A percentile compares a stretch with the other conserved stretches of the same genome.
Conservation (phyloP, 495 filamentous ascomycete genomes). For the Tetracladium marchalianum region DNA sequence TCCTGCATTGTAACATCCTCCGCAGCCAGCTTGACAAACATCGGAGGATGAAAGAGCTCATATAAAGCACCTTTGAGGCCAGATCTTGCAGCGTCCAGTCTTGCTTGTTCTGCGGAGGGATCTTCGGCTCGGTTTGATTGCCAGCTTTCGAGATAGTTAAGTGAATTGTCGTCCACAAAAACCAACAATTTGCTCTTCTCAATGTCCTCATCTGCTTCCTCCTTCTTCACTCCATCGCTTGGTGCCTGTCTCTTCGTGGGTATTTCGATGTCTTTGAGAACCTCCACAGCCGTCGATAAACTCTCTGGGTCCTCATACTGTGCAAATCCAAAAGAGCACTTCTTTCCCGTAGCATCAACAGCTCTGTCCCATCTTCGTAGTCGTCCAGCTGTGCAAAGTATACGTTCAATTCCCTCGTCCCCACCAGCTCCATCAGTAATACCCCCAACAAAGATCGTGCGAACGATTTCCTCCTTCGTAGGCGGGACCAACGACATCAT, state of each 20-base stretch:
- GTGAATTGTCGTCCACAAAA: slow-evolving; percentile 70
- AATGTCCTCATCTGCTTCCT: slow-evolving; percentile 41
- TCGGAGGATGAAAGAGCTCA: slow-evolving; percentile 61
- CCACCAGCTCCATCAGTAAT: slow-evolving; percentile 69
- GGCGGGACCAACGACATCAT: slow-evolving; percentile 76
- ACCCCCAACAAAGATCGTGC: slow-evolving; percentile 83
- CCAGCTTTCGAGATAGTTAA: slow-evolving; percentile 74
- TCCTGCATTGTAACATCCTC: slow-evolving; percentile 63
- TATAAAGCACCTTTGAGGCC: slow-evolving; percentile 55
- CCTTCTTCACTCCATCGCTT: slow-evolving; percentile 31
- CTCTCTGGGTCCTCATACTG: slow-evolving; percentile 93
- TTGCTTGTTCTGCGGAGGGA: slow-evolving; percentile 52
- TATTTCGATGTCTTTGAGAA: slow-evolving; percentile 77
- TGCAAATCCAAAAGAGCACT: slow-evolving; percentile 87
- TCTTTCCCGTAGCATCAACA: slow-evolving; percentile 72
- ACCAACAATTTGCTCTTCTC: slow-evolving; percentile 66
- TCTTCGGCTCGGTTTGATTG: slow-evolving; percentile 55
- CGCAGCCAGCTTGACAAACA: slow-evolving; percentile 37
- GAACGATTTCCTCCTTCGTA: slow-evolving; percentile 78
- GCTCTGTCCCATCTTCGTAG: slow-evolving; percentile 79
- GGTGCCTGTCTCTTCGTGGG: slow-evolving; percentile 63
- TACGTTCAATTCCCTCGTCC: slow-evolving; percentile 74
- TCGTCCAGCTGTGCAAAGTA: slow-evolving; percentile 68
- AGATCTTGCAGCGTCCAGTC: slow-evolving; percentile 53
- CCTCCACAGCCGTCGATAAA: slow-evolving; percentile 75